Percentiles rank a stretch among this genome's conserved stretches.
These are phyloP conservation scores for Paecilomyces sp. DNA, from an alignment of 2,329 filamentous ascomycete species.

Conservation along the genomic window DNA sequence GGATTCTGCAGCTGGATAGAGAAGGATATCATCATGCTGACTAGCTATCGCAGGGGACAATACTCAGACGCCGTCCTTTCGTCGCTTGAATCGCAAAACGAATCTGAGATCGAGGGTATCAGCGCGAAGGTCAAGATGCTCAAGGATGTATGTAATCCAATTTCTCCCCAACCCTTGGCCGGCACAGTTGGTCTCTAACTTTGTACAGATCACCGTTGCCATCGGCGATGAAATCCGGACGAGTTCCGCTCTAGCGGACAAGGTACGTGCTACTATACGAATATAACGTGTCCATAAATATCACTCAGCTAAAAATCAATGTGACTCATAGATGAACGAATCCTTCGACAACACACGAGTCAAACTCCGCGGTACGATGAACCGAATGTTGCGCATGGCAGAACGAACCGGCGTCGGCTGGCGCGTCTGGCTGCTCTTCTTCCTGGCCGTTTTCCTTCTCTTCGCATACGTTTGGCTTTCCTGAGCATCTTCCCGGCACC, in stretches of 20 bases:
- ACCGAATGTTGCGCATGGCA: constrained; percentile 92
- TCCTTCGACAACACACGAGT: constrained; percentile 79
- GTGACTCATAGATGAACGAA: constrained; percentile 65
- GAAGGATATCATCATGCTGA: neutral
- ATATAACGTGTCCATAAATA: neutral
- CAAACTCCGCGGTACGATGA: constrained; percentile 86
- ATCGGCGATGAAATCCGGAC: constrained; percentile 96
- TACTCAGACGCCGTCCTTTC: constrained; percentile 88
- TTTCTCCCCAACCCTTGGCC: neutral
- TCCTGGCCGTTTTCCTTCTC: constrained; percentile 69
- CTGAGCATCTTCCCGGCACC: constrained; percentile 32
- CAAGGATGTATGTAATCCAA: constrained; percentile 63
- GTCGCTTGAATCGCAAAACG: constrained; percentile 93
- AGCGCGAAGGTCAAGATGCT: constrained; percentile 81
- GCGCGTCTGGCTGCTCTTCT: constrained; percentile 90
- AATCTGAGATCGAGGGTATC: constrained; percentile 82
- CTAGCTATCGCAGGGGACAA: constrained; percentile 57
- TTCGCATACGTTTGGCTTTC: constrained; percentile 94
- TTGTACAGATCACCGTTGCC: constrained; percentile 68
- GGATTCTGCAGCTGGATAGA: neutral
- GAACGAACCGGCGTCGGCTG: constrained; percentile 90
- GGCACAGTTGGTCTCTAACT: constrained; percentile 28
- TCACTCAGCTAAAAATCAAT: neutral
- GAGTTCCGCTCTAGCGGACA: constrained; percentile 78
- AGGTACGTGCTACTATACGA: constrained; percentile 23